These are phyloP conservation scores for Colletotrichum australisinense DNA, from an alignment of 2,329 filamentous ascomycete species.

Conservation along the genomic window DNA sequence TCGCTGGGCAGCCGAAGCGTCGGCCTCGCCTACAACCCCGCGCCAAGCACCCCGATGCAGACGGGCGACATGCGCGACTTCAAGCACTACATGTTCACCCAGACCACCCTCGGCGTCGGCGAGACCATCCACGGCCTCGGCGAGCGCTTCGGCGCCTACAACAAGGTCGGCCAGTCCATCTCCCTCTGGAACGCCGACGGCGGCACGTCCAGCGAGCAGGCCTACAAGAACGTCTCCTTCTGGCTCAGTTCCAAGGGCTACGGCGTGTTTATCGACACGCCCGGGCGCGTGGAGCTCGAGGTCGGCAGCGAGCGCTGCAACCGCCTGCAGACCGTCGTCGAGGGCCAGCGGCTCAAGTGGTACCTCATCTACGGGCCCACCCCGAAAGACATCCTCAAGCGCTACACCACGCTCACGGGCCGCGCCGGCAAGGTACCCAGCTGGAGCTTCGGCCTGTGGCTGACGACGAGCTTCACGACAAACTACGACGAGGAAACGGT, in stretches of 20 bases:
- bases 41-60: slow-evolving; percentile 48
- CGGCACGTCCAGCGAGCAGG: slow-evolving; percentile 76
- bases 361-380: slow-evolving; percentile 78
- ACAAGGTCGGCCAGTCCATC: slow-evolving; percentile 79
- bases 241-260: slow-evolving; percentile 80
- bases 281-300: slow-evolving; percentile 77
- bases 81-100: slow-evolving; percentile 67
- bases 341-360: slow-evolving; percentile 78
- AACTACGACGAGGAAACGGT: slow-evolving; percentile 79
- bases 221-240: slow-evolving; percentile 79
- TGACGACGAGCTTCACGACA: slow-evolving; percentile 81
- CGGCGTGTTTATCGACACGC: slow-evolving; percentile 79
- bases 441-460: slow-evolving; percentile 83
- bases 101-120: slow-evolving; percentile 65
- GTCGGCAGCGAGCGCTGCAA: slow-evolving; percentile 80
- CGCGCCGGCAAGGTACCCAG: slow-evolving; percentile 72
- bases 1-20: slow-evolving; percentile 52
- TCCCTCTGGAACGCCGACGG: slow-evolving; percentile 73
- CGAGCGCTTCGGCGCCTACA: slow-evolving; percentile 81
- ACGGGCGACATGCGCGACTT: slow-evolving; percentile 53
- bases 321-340: slow-evolving; percentile 75
- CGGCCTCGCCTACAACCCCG: slow-evolving; percentile 50
- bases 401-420: slow-evolving; percentile 76
- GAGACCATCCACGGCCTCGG: slow-evolving; percentile 81
- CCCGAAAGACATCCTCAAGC: slow-evolving; percentile 77